Evolutionary conservation across 148 eudicot species (phyloP).

Genomic region (Talinum fruticosum): DNA sequence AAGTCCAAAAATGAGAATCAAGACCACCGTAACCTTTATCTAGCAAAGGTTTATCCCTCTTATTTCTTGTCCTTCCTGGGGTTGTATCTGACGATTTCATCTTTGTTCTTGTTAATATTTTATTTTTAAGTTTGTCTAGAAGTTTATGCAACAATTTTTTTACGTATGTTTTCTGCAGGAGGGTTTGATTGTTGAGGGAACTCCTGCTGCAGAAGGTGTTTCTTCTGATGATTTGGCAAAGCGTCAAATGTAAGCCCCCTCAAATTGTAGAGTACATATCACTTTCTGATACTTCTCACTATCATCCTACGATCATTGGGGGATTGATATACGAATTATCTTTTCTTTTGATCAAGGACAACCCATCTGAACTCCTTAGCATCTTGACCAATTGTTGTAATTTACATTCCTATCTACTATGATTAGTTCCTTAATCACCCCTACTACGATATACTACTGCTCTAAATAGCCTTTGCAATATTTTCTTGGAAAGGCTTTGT

Average conservation of each 20-base stretch:
- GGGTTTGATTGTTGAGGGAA: constrained; percentile 86
- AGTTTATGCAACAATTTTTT: not conserved
- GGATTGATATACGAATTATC: not conserved
- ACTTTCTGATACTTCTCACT: not conserved
- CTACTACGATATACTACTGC: no score
- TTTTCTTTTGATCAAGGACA: not conserved
- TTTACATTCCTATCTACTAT: no score
- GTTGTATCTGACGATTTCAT: not conserved
- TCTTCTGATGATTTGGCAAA: constrained; percentile 74
- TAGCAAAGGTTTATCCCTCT: constrained; percentile 62
- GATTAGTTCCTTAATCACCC: no score
- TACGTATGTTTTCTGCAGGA: constrained; percentile 45
- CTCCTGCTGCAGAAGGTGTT: constrained; percentile 96
- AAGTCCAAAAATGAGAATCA: constrained; percentile 65
- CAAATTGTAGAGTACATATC: not conserved
- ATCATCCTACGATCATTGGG: not conserved
- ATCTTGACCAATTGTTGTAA: no score
- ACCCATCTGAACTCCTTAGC: no score
- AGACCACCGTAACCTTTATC: constrained; percentile 90
- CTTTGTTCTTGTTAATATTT: not conserved
- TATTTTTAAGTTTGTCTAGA: not conserved
- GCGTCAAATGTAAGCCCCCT: constrained; percentile 69
- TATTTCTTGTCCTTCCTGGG: not conserved
- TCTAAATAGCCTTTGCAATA: no score
- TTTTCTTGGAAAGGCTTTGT: no score